Evolutionary conservation across 1,139 yeast species (phyloP).

Genomic region (Taphrina sp.): DNA sequence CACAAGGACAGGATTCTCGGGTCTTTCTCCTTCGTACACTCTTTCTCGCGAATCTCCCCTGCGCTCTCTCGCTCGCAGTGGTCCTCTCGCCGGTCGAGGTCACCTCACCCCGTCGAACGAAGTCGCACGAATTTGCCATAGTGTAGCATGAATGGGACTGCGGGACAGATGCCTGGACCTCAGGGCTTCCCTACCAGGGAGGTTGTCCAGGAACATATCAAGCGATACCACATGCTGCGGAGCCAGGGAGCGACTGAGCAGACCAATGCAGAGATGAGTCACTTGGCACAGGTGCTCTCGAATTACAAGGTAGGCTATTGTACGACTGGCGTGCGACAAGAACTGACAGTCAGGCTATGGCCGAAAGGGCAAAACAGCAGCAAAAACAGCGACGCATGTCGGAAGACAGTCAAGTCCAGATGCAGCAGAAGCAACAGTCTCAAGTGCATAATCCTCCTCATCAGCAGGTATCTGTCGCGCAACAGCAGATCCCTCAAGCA

Average conservation of each 20-base stretch:
- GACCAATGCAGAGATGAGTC: constrained; percentile 45
- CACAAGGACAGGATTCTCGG: too few relatives aligned
- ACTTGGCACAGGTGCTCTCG: constrained; percentile 33
- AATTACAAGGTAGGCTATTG: constrained; percentile 12
- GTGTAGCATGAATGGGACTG: too few relatives aligned
- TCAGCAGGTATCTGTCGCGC: constrained; percentile 32
- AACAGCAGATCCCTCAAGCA: constrained; percentile 34
- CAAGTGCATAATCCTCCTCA: constrained; percentile 30
- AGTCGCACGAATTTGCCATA: too few relatives aligned
- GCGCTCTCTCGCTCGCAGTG: too few relatives aligned
- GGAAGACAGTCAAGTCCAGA: constrained; percentile 7
- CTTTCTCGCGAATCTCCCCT: too few relatives aligned
- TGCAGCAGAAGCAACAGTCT: constrained; percentile 33
- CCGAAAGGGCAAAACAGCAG: constrained; percentile 33
- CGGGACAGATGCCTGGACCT: too few relatives aligned
- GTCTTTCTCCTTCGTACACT: too few relatives aligned
- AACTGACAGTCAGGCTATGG: constrained; percentile 35
- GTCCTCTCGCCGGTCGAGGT: too few relatives aligned
- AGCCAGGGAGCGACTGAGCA: constrained; percentile 44
- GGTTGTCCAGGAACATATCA: constrained; percentile 16
- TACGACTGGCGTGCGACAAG: too few relatives aligned
- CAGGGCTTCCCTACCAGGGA: constrained; percentile 15
- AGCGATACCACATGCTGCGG: constrained; percentile 48
- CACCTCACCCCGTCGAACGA: too few relatives aligned
- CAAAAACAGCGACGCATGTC: constrained; percentile 8